phyloP scores from a whole-genome alignment of 1,284 basidiomycete genomes.

The Marasmius fiardii region DNA sequence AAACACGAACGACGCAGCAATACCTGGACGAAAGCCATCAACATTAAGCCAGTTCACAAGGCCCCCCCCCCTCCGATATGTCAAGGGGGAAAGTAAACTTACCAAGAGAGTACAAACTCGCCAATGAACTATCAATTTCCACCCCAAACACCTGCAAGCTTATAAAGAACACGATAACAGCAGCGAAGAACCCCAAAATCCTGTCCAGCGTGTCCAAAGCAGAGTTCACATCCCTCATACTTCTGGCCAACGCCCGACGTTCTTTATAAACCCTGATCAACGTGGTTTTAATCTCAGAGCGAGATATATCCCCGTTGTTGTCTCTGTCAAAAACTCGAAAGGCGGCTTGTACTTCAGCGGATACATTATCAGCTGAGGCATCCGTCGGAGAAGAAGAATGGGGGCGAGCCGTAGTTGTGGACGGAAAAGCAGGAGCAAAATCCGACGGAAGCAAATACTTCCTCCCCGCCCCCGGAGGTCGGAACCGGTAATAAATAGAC shows the following conservation, averaged over 20 bases:
- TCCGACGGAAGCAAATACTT: constrained; percentile 65
- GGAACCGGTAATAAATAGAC: constrained; percentile 64
- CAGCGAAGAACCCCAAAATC: constrained; percentile 59
- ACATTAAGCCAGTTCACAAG: neutral
- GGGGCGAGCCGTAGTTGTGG: constrained; percentile 13
- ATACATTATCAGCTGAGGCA: constrained; percentile 28
- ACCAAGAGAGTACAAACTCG: constrained; percentile 60
- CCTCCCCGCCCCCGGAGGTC: constrained; percentile 41
- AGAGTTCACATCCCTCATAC: constrained; percentile 67
- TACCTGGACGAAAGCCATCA: constrained; percentile 23
- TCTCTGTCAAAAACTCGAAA: constrained; percentile 78
- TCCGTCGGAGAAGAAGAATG: constrained; percentile 36
- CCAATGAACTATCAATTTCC: constrained; percentile 54
- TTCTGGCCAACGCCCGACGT: constrained; percentile 64
- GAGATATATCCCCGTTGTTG: constrained; percentile 76
- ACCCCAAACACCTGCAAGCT: constrained; percentile 69
- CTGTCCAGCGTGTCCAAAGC: constrained; percentile 62
- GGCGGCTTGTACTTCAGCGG: constrained; percentile 38
- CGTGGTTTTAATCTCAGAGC: constrained; percentile 71
- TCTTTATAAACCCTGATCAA: constrained; percentile 76
- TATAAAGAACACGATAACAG: constrained; percentile 68
- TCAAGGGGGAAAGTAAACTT: neutral
- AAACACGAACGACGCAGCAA: constrained; percentile 76
- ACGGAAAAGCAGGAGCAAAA: constrained; percentile 63
- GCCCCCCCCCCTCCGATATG: too few relatives aligned